Percentiles rank a stretch among this genome's conserved stretches.
These are phyloP conservation scores for Hagleromyces aurorensis DNA, from an alignment of 805 yeast species.

Conservation along the genomic window DNA sequence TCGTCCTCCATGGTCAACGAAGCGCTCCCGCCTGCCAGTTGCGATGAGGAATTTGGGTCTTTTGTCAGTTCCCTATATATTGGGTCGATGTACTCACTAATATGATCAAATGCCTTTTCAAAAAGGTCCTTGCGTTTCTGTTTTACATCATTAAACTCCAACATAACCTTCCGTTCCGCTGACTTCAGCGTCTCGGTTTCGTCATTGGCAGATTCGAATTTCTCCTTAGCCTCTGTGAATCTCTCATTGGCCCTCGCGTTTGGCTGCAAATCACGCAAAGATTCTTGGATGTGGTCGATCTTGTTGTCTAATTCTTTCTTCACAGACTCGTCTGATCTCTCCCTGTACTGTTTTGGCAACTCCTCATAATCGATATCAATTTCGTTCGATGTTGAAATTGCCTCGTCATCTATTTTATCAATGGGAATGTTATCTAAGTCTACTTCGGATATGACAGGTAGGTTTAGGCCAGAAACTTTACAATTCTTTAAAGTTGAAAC, in stretches of 20 bases:
- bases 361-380: constrained; percentile 49
- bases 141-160: constrained; percentile 52
- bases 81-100: constrained; percentile 60
- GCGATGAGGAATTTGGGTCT: constrained; percentile 39
- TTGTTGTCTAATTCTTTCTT: constrained; percentile 33
- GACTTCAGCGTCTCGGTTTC: constrained; percentile 58
- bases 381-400: constrained; percentile 36
- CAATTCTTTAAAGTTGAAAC: constrained; percentile 58
- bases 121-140: constrained; percentile 53
- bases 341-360: constrained; percentile 38
- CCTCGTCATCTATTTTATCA: constrained; percentile 39
- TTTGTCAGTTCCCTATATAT: constrained; percentile 84
- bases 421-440: constrained; percentile 54
- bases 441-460: constrained; percentile 54
- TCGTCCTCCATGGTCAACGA: constrained; percentile 78
- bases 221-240: constrained; percentile 56
- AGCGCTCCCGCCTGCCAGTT: constrained; percentile 91
- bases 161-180: constrained; percentile 46
- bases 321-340: constrained; percentile 25
- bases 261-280: constrained; percentile 49
- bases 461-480: constrained; percentile 57
- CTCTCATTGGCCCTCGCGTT: constrained; percentile 75
- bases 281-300: constrained; percentile 32
- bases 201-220: constrained; percentile 50
- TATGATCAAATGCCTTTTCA: constrained; percentile 67